Base-by-base conservation (phyloP, 139 green algal species). In the Picochlorum costavermella region DNA sequence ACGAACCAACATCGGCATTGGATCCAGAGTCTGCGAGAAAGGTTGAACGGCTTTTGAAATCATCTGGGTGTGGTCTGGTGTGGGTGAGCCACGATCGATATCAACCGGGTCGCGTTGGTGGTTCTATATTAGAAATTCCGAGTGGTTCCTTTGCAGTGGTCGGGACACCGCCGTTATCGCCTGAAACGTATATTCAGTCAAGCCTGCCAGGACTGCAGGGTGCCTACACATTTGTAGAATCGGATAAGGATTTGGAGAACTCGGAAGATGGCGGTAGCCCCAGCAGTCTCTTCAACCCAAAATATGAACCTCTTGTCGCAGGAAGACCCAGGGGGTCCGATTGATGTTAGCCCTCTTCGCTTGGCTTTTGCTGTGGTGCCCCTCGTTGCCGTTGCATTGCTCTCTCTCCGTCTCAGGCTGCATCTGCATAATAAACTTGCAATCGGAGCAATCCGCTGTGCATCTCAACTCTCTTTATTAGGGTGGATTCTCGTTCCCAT, bases 21-120 rank as follows among this genome's bases (percentile, higher is more conserved):
- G 89, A 96, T 78, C 44, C 51, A 0, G 70, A 80, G 1, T 80
- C 80, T 4, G 66, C 79, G 0, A 11, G 51, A 11, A 66, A 37
- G 49, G 81, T 89, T 2, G 87, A 95, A 66, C 55, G 70, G 0
- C 74, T 88, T 36, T 69, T 95, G 20, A 69, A 70, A 46, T 56
- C 23, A 12, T 85, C 78, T 56, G 78, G 78, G 3, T 73, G 76
- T 2, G 75, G 72, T 1, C 36, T 90, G 5, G 45, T 96, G 5
- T 96, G 88, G 88, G 80, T 91, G 10, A 92, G 73, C 0, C 88
- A 96, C 81, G 82, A 92, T 62, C 63, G 63, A 1, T 63, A 72
- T 2, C 88, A 95, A 65, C 76, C 79, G 8, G n/a, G n/a, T 1
- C 66, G 88, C 1, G 74, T 94, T 10, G 86, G 87, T 16, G 88